phyloP scores from a whole-genome alignment of 768 basidiomycete species.

The Hydnum rufescens region DNA sequence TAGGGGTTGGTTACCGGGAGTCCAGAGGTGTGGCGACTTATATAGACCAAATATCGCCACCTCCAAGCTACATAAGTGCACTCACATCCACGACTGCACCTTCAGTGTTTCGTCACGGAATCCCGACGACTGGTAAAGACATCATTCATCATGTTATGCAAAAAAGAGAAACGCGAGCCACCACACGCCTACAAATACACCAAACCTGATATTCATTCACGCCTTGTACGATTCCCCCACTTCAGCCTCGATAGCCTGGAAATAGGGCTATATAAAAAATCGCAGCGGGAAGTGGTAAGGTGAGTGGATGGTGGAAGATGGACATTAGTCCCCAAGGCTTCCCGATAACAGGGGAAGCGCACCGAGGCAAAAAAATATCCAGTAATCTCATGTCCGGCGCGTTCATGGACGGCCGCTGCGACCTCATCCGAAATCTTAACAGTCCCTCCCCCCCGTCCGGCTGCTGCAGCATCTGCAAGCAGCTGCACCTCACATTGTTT shows the following conservation, averaged over 20 bases:
- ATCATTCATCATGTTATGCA: too few relatives aligned
- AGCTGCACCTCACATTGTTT: constrained; percentile 29
- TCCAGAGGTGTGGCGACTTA: too few relatives aligned
- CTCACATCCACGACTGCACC: too few relatives aligned
- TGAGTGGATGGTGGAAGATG: neutral
- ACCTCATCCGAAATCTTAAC: constrained; percentile 6
- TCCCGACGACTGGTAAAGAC: too few relatives aligned
- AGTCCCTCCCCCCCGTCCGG: constrained; percentile 11
- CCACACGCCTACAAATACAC: too few relatives aligned
- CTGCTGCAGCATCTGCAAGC: constrained; percentile 25
- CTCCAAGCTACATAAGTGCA: too few relatives aligned
- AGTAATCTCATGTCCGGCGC: neutral
- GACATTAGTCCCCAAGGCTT: too few relatives aligned
- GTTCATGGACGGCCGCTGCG: neutral
- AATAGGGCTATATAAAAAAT: neutral
- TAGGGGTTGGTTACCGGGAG: too few relatives aligned
- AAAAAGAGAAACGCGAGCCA: too few relatives aligned
- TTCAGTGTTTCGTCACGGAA: too few relatives aligned
- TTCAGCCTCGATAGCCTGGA: neutral
- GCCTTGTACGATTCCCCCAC: neutral
- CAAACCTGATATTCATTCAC: too few relatives aligned
- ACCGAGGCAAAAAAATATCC: neutral
- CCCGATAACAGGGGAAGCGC: neutral
- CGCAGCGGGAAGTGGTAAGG: constrained; percentile 8
- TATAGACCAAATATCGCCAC: too few relatives aligned